Conservation (phyloP, 495 filamentous ascomycete genomes). For the Sabuloglossum arenarium region DNA sequence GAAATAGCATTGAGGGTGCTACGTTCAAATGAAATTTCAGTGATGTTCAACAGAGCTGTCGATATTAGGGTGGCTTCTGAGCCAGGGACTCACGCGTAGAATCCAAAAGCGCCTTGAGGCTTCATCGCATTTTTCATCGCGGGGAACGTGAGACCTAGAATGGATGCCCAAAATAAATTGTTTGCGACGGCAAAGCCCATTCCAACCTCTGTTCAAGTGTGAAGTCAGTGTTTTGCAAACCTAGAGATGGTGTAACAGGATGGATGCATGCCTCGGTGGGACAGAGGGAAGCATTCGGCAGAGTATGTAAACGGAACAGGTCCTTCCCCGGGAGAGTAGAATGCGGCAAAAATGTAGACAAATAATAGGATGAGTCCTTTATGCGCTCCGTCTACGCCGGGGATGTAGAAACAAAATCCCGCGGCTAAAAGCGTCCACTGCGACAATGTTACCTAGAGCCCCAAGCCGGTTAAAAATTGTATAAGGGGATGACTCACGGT, state of each 20-base stretch:
- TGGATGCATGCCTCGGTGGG: conserved; percentile 30
- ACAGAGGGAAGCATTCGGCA: conserved; percentile 61
- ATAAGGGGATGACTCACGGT: neutral
- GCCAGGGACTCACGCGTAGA: neutral
- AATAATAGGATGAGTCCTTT: conserved; percentile 44
- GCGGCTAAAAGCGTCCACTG: neutral
- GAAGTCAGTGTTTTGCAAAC: neutral
- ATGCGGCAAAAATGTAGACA: conserved; percentile 47
- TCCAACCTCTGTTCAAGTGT: neutral
- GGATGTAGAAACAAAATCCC: conserved; percentile 1
- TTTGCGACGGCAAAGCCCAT: neutral
- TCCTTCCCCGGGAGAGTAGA: conserved; percentile 62
- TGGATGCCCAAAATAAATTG: neutral
- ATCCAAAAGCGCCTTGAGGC: neutral
- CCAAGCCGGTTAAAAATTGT: neutral
- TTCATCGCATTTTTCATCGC: neutral
- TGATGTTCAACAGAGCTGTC: conserved; percentile 4
- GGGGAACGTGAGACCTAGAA: neutral
- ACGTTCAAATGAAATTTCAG: neutral
- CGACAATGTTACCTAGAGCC: no score
- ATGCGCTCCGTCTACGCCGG: conserved; percentile 22
- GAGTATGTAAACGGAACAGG: conserved; percentile 69
- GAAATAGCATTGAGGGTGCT: neutral
- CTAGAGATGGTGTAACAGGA: neutral
- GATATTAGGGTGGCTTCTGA: neutral